Evolutionary conservation across 495 filamentous ascomycete genomes (phyloP).

Genomic region (Trichoderma gamsii): DNA sequence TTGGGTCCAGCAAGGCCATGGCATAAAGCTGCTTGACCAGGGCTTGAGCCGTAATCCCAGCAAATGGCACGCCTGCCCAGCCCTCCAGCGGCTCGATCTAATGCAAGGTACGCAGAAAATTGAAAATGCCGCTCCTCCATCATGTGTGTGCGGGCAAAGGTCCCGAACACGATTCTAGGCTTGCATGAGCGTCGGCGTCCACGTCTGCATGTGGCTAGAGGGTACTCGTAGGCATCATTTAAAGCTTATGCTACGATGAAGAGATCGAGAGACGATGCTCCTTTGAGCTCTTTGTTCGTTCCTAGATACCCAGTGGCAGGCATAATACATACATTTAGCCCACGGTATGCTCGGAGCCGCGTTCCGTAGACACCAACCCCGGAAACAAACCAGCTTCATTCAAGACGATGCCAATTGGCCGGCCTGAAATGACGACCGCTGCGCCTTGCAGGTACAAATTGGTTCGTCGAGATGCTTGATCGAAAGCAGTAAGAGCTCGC

Average conservation of each 20-base stretch:
- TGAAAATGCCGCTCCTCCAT: conserved; percentile 8
- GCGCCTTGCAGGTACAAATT: conserved; percentile 1
- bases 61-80: conserved; percentile 8
- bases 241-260: too few relatives aligned
- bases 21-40: not conserved
- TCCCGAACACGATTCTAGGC: too few relatives aligned
- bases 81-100: not conserved
- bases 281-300: not conserved
- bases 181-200: too few relatives aligned
- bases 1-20: not conserved
- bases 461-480: not conserved
- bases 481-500: not conserved
- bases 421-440: not conserved
- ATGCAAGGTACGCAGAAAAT: conserved; percentile 7
- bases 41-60: not conserved
- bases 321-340: not conserved
- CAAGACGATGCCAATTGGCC: not conserved
- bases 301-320: not conserved
- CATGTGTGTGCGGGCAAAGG: too few relatives aligned
- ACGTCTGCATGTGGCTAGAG: too few relatives aligned
- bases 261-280: not conserved
- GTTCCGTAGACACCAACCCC: too few relatives aligned
- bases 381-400: not conserved
- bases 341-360: not conserved
- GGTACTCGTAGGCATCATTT: too few relatives aligned